phyloP scores from a whole-genome alignment of 306 rosid species.

The Prunus armeniaca region DNA sequence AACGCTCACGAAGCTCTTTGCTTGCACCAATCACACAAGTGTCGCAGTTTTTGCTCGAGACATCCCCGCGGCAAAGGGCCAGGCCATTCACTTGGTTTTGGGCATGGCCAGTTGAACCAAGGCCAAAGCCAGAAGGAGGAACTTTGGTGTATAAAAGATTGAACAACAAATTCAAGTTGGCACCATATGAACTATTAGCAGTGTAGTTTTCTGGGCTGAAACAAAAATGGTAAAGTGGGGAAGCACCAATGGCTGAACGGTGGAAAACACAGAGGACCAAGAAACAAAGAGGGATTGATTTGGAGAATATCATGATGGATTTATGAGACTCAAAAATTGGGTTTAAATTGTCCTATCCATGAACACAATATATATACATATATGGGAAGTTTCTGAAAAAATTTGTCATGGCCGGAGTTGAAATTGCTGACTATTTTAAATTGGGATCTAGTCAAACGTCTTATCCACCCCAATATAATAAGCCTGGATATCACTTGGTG shows the following conservation, averaged over 20 bases:
- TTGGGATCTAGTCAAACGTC: neutral
- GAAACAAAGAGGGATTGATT: conserved; percentile 15
- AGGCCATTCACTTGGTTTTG: conserved; percentile 31
- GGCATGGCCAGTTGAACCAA: conserved; percentile 15
- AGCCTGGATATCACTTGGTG: too few species aligned
- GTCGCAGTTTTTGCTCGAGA: conserved; percentile 17
- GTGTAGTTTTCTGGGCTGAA: conserved; percentile 48
- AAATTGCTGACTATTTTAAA: conserved; percentile 12
- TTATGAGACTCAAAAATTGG: neutral
- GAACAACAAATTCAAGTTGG: conserved; percentile 22
- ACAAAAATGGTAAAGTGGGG: conserved; percentile 50
- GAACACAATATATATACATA: neutral
- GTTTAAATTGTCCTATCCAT: neutral
- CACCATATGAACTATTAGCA: conserved; percentile 23
- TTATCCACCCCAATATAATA: neutral
- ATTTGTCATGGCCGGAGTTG: neutral
- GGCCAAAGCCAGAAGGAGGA: conserved; percentile 32
- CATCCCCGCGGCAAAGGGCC: conserved; percentile 42
- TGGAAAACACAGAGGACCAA: conserved; percentile 20
- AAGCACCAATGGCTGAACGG: conserved; percentile 38
- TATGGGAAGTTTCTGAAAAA: neutral
- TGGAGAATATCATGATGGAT: conserved; percentile 16
- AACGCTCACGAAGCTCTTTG: conserved; percentile 19
- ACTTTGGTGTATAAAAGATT: conserved; percentile 16
- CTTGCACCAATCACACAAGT: conserved; percentile 25